These are phyloP conservation scores for Pseudogymnoascus sp. DNA, from an alignment of 2,329 filamentous ascomycete species.

Conservation along the genomic window DNA sequence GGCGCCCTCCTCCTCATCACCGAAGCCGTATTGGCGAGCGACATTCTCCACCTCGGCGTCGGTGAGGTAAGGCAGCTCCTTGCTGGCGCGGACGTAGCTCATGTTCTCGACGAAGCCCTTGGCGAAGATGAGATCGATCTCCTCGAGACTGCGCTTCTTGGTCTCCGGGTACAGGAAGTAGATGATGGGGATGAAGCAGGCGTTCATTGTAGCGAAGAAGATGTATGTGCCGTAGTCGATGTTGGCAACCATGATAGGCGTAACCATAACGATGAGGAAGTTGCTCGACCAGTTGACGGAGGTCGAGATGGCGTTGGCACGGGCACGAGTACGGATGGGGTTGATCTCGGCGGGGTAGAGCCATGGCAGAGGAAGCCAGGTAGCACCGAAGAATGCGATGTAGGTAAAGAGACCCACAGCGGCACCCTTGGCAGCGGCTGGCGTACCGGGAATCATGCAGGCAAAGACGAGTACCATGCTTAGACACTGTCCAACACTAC, in stretches of 20 bases:
- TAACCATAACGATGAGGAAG: slow-evolving; percentile 41
- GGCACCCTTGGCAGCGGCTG: slow-evolving; percentile 30
- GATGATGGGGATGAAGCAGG: slow-evolving; percentile 32
- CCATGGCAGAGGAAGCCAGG: slow-evolving; percentile 56
- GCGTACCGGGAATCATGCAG: slow-evolving; percentile 29
- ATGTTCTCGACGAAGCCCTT: slow-evolving; percentile 53
- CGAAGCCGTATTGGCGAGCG: slow-evolving; percentile 11
- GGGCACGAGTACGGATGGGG: slow-evolving; percentile 51
- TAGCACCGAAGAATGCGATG: slow-evolving; percentile 53
- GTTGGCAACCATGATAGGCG: slow-evolving; percentile 31
- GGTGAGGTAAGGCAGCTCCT: slow-evolving; percentile 47
- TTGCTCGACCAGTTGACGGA: slow-evolving; percentile 47
- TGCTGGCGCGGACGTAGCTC: slow-evolving; percentile 50
- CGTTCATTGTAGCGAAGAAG: slow-evolving; percentile 33
- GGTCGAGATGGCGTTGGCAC: slow-evolving; percentile 57
- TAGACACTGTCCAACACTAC: slow-evolving; percentile 53
- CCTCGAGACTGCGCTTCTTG: slow-evolving; percentile 51
- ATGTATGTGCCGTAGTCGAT: slow-evolving; percentile 32
- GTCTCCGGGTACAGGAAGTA: slow-evolving; percentile 43
- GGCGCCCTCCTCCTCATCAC: neutral
- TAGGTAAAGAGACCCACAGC: slow-evolving; percentile 54
- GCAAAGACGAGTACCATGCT: slow-evolving; percentile 54
- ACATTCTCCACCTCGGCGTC: slow-evolving; percentile 43
- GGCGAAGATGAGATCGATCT: slow-evolving; percentile 62
- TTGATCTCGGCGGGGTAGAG: slow-evolving; percentile 56